Conservation (phyloP, 495 filamentous ascomycete species). For the Xylaria telfairii region DNA sequence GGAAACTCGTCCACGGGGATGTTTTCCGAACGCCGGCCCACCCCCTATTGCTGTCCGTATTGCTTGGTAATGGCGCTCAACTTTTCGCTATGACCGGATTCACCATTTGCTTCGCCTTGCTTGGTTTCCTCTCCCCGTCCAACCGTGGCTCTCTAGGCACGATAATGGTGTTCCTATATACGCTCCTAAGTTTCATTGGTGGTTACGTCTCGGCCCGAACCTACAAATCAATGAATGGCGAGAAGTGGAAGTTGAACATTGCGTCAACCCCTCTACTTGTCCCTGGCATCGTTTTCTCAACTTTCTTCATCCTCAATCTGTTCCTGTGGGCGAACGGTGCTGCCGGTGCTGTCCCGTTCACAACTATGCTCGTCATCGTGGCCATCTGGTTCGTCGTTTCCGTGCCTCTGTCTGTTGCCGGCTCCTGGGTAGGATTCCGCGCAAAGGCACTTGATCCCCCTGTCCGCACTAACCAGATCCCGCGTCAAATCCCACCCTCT, state of each 20-base stretch:
- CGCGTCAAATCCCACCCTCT: conserved; percentile 88
- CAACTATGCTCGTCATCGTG: conserved; percentile 92
- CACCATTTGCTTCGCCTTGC: conserved; percentile 89
- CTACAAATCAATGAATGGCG: conserved; percentile 92
- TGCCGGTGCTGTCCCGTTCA: conserved; percentile 93
- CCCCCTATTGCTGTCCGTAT: conserved; percentile 81
- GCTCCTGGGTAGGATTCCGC: conserved; percentile 90
- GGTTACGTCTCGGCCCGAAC: conserved; percentile 87
- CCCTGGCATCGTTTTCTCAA: conserved; percentile 83
- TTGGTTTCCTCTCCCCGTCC: conserved; percentile 93
- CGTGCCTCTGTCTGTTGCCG: conserved; percentile 85
- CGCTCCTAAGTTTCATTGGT: conserved; percentile 88
- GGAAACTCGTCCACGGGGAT: conserved; percentile 98
- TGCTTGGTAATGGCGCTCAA: conserved; percentile 93
- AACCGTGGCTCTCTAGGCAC: conserved; percentile 93
- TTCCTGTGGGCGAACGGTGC: conserved; percentile 93
- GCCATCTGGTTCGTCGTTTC: conserved; percentile 97
- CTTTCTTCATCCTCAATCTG: conserved; percentile 93
- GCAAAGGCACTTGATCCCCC: conserved; percentile 71
- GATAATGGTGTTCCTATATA: conserved; percentile 90
- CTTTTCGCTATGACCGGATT: conserved; percentile 97
- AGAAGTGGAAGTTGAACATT: conserved; percentile 94
- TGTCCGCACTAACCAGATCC: conserved; percentile 96
- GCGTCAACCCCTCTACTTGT: conserved; percentile 83
- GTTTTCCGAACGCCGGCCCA: conserved; percentile 89